Evolutionary conservation across 2,329 filamentous ascomycete genomes (phyloP), one percentile per base, ranked within the genome.

Genomic region (Bipolaris sorokiniana): DNA sequence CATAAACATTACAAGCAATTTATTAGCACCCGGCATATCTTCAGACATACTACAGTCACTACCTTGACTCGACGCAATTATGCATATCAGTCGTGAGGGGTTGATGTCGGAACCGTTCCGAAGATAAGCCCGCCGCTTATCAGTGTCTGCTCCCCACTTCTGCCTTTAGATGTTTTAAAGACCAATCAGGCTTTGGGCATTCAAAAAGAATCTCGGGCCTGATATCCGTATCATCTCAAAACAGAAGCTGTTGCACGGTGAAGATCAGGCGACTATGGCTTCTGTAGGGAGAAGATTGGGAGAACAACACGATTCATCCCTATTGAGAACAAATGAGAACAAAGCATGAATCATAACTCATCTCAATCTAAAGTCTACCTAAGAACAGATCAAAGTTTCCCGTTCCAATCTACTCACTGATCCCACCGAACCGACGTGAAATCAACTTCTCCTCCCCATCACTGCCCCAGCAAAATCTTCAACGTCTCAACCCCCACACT

Each of bases 401-500:
- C 10, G 10, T 28, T 31, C 10, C 28, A 1, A 31, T 31, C 11
- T 31, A 7, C 28, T 13, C 3, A 31, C 10, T 31, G 28, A 31
- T 31, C 13, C 28, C 28, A 31, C 10, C 10, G 7, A 31, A 31
- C 10, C 4, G 20, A 9, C 13, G 15, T 22, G n/a, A 26, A 26
- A 3, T 22, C 23, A 3, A 13, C n/a, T 6, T 18, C 5, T 38
- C 20, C 11, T 33, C 11, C 20, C 28, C 15, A 1, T 33, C 52
- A 57, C 65, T 70, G 58, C 18, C 67, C 65, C 33, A 90, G 71
- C 61, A 92, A 68, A 53, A 83, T 79, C 79, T 93, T 93, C 69
- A 96, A 72, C 1, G 88, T 88, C 69, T 91, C 86, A 5, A 92
- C 86, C 0, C 88, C 87, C 15, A 89, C 80, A 68, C 89, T 84